phyloP scores from a whole-genome alignment of 2,329 filamentous ascomycete genomes.

The Alternaria solani region DNA sequence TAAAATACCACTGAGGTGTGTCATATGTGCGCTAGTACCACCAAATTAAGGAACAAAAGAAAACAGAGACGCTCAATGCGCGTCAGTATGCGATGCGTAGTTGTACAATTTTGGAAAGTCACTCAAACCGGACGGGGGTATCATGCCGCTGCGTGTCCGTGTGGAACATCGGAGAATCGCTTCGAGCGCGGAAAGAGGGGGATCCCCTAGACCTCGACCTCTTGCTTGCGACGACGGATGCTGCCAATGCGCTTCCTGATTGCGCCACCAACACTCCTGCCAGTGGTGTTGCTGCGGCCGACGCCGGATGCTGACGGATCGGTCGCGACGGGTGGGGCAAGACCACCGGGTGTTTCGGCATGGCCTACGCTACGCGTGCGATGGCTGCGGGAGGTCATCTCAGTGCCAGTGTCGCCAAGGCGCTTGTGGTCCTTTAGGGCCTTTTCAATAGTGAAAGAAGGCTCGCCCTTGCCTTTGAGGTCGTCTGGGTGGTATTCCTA shows the following conservation, averaged over 20 bases:
- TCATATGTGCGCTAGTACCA: neutral
- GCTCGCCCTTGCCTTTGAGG: conserved; percentile 83
- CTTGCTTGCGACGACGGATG: conserved; percentile 50
- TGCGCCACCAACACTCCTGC: conserved; percentile 47
- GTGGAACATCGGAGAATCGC: neutral
- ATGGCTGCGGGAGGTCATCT: conserved; percentile 52
- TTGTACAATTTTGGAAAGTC: conserved; percentile 6
- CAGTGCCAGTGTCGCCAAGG: conserved; percentile 52
- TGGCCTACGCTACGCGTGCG: conserved; percentile 50
- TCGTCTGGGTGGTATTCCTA: conserved; percentile 75
- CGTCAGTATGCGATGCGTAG: conserved; percentile 1
- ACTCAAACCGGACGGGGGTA: neutral
- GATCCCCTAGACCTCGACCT: conserved; percentile 30
- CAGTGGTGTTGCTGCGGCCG: conserved; percentile 48
- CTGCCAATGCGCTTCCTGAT: conserved; percentile 60
- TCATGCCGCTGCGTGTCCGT: neutral
- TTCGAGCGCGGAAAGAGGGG: conserved; percentile 10
- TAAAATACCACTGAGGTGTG: neutral
- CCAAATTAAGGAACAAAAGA: neutral
- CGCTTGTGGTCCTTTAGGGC: conserved; percentile 68
- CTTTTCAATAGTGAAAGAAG: conserved; percentile 74
- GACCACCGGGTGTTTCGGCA: conserved; percentile 30
- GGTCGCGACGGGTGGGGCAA: conserved; percentile 36
- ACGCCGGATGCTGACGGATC: conserved; percentile 40
- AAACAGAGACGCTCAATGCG: neutral